These are phyloP conservation scores for Nakazawaea ambrosiae DNA, from an alignment of 805 yeast species.

Conservation along the genomic window DNA sequence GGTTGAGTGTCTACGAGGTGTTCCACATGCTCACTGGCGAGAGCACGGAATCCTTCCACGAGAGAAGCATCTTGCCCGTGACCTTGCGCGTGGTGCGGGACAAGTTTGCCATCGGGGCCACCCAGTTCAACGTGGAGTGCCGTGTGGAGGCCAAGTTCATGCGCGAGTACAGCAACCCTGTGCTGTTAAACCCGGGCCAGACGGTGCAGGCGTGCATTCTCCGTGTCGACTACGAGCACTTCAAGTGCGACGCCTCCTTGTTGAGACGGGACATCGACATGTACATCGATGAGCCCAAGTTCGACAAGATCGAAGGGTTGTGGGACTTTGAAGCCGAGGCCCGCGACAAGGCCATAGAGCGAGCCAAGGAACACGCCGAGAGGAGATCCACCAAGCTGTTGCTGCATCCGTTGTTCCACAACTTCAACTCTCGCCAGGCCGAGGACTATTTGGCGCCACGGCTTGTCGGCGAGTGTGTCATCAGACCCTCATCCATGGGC, in stretches of 20 bases:
- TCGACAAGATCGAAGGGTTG: constrained; percentile 48
- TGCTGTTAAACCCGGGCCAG: constrained; percentile 54
- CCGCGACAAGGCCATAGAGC: constrained; percentile 52
- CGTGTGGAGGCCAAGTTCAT: constrained; percentile 31
- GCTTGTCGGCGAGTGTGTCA: constrained; percentile 85
- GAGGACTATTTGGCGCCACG: constrained; percentile 88
- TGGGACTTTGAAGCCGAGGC: constrained; percentile 81
- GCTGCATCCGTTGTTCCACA: constrained; percentile 86
- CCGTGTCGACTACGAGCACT: constrained; percentile 63
- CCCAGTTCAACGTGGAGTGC: constrained; percentile 64
- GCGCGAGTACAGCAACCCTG: constrained; percentile 28
- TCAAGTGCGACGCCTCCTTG: constrained; percentile 70
- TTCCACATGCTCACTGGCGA: constrained; percentile 91
- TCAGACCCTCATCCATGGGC: constrained; percentile 92
- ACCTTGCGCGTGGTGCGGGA: constrained; percentile 56
- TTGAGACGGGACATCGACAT: constrained; percentile 55
- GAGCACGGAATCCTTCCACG: constrained; percentile 55
- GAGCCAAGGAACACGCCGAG: constrained; percentile 55
- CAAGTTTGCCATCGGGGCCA: constrained; percentile 28
- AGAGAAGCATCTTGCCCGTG: constrained; percentile 72
- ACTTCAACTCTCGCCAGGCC: constrained; percentile 80
- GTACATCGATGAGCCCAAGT: constrained; percentile 36
- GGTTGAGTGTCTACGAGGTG: constrained; percentile 60
- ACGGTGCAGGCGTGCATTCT: constrained; percentile 80
- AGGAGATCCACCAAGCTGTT: constrained; percentile 69